Percentiles rank a stretch among this genome's conserved stretches.
These are phyloP conservation scores for Leccinum rimulosum DNA, from an alignment of 768 basidiomycete genomes.

Conservation along the genomic window DNA sequence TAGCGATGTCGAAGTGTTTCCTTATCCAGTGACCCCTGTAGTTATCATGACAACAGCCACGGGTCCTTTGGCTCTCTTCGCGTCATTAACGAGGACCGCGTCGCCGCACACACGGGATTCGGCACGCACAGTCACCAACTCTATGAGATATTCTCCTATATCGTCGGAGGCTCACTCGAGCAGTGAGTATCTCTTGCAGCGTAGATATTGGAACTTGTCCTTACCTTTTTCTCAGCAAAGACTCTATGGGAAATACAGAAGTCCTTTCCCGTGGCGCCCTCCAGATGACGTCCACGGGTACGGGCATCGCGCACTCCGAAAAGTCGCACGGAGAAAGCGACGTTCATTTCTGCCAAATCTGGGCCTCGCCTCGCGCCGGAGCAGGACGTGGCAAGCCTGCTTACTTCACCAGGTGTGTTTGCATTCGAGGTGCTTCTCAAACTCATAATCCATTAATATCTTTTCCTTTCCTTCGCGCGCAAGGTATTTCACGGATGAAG, in stretches of 20 bases:
- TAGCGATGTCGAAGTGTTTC: not conserved
- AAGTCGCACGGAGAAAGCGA: constrained; percentile 48
- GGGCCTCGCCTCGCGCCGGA: constrained; percentile 48
- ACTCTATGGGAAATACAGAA: constrained; percentile 91
- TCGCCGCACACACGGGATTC: constrained; percentile 73
- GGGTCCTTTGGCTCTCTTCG: constrained; percentile 71
- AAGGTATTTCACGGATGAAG: constrained; percentile 74
- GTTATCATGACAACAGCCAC: constrained; percentile 60
- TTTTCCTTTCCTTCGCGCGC: not conserved
- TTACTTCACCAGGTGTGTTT: constrained; percentile 73
- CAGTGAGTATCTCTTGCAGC: constrained; percentile 50
- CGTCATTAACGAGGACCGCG: constrained; percentile 94
- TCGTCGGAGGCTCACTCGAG: constrained; percentile 75
- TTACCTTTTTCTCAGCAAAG: constrained; percentile 50
- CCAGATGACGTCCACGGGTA: constrained; percentile 90
- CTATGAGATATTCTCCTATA: constrained; percentile 91
- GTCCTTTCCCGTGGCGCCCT: constrained; percentile 85
- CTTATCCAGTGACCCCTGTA: constrained; percentile 16
- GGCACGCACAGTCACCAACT: constrained; percentile 81
- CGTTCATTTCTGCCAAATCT: constrained; percentile 69
- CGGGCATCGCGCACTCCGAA: constrained; percentile 85
- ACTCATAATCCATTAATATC: not conserved
- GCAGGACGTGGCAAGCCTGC: constrained; percentile 45
- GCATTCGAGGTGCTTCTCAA: not conserved
- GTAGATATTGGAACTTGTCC: not conserved